Conservation (phyloP, 2,329 filamentous ascomycete species). For the Cladorrhinum sp. region DNA sequence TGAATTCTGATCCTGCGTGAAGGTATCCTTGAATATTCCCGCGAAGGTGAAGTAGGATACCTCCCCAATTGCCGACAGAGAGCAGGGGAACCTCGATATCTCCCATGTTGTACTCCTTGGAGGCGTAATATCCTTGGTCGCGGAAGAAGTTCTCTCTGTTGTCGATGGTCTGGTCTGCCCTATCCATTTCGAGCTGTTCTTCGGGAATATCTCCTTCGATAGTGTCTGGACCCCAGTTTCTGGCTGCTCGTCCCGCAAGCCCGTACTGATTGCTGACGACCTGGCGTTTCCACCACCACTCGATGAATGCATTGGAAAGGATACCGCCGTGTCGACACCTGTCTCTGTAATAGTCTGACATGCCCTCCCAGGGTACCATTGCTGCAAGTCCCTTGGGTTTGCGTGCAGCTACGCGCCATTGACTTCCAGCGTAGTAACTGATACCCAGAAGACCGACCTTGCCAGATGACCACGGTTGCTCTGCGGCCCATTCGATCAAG, state of each 20-base stretch:
- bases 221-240: conserved; percentile 40
- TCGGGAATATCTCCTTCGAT: conserved; percentile 57
- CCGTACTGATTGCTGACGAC: conserved; percentile 69
- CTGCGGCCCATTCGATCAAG: conserved; percentile 48
- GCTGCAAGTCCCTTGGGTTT: conserved; percentile 45
- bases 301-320: conserved; percentile 56
- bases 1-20: conserved; percentile 62
- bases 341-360: conserved; percentile 55
- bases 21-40: conserved; percentile 66
- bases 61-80: conserved; percentile 68
- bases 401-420: conserved; percentile 49
- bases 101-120: conserved; percentile 61
- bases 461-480: conserved; percentile 45
- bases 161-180: conserved; percentile 46
- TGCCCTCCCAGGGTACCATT: conserved; percentile 52
- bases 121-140: conserved; percentile 62
- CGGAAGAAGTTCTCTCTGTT: conserved; percentile 53
- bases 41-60: conserved; percentile 65
- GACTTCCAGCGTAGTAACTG: conserved; percentile 43
- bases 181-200: conserved; percentile 48
- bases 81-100: conserved; percentile 67
- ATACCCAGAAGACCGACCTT: conserved; percentile 50
- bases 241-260: conserved; percentile 33
- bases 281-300: conserved; percentile 66
- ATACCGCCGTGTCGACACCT: conserved; percentile 61